Evolutionary conservation across 805 yeast species (phyloP).

Genomic region (Lipomyces oligophaga): DNA sequence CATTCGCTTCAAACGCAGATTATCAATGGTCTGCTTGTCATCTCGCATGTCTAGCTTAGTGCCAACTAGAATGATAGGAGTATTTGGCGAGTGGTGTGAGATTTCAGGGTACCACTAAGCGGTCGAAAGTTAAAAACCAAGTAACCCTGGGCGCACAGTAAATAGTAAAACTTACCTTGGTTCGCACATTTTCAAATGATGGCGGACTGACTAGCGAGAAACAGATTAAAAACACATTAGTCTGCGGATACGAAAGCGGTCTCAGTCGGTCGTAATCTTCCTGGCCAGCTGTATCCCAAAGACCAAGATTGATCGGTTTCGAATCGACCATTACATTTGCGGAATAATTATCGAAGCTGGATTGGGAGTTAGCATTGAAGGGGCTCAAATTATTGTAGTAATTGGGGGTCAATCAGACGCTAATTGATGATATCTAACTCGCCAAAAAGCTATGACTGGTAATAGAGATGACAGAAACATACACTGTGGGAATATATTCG

Average conservation of each 20-base stretch:
- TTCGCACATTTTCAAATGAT: conserved; percentile 73
- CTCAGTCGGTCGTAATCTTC: conserved; percentile 85
- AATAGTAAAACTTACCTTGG: conserved; percentile 41
- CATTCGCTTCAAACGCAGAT: conserved; percentile 55
- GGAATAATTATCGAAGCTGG: conserved; percentile 75
- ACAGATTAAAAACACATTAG: conserved; percentile 82
- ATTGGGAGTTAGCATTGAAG: neutral
- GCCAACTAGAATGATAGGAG: conserved; percentile 71
- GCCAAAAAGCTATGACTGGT: neutral
- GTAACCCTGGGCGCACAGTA: neutral
- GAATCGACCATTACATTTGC: conserved; percentile 80
- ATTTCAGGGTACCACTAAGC: conserved; percentile 75
- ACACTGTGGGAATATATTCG: conserved; percentile 88
- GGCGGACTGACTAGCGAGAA: conserved; percentile 79
- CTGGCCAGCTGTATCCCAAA: conserved; percentile 97
- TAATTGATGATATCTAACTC: neutral
- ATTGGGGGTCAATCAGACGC: no score
- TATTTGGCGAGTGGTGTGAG: conserved; percentile 71
- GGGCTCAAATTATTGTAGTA: neutral
- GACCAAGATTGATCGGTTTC: conserved; percentile 75
- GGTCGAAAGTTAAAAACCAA: neutral
- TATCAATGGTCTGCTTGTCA: conserved; percentile 67
- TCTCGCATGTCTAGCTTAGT: conserved; percentile 86
- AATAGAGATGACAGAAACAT: conserved; percentile 1
- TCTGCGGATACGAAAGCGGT: conserved; percentile 87